Evolutionary conservation across 305 asterid species (phyloP).

Genomic region (Fraxinus floribunda): DNA sequence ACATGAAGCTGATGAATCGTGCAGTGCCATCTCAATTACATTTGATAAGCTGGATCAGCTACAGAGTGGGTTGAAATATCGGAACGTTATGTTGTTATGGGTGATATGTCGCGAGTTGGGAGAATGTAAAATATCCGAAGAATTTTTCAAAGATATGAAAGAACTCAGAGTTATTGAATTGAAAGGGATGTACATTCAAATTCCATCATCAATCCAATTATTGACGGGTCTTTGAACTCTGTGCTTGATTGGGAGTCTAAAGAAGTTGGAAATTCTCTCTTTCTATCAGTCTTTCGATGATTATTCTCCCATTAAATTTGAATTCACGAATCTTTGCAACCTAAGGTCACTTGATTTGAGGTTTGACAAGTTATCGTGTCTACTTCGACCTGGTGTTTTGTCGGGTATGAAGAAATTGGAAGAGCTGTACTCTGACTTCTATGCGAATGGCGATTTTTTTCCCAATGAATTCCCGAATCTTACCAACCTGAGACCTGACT

Average conservation of each 20-base stretch:
- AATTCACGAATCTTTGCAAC: not conserved
- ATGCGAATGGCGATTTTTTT: not conserved
- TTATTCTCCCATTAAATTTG: not conserved
- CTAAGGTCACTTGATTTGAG: not conserved
- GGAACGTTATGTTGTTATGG: not conserved
- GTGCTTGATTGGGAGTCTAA: not conserved
- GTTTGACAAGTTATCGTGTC: not conserved
- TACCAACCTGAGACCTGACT: not conserved
- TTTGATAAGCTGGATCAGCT: not conserved
- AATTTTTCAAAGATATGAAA: not conserved
- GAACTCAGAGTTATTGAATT: slow-evolving; percentile 8
- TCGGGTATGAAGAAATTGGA: not conserved
- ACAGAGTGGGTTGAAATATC: not conserved
- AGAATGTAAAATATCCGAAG: not conserved
- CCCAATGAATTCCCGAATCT: not conserved
- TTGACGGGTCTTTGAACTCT: slow-evolving; percentile 3
- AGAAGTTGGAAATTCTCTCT: slow-evolving; percentile 1
- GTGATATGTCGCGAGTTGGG: not conserved
- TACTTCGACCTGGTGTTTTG: not conserved
- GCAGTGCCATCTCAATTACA: not conserved
- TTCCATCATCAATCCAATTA: not conserved
- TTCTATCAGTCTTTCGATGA: not conserved
- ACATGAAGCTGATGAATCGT: not conserved
- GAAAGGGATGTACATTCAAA: not conserved
- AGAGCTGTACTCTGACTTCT: not conserved